Percentiles rank a stretch among this genome's conserved stretches.
Conservation (phyloP, 306 rosid genomes). For the Potentilla sterilis region DNA sequence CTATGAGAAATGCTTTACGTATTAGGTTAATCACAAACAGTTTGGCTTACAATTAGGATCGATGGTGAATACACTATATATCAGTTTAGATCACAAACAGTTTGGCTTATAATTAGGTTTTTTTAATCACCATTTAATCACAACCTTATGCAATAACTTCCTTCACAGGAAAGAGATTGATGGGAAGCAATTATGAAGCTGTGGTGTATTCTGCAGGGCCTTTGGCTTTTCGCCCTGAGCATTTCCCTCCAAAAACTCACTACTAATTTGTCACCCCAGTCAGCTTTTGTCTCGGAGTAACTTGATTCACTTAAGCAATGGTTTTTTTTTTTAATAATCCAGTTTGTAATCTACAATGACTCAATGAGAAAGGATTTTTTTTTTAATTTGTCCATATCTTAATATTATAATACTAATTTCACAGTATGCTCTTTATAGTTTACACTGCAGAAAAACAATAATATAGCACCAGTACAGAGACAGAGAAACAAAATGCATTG, state of each 20-base stretch:
- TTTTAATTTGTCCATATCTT: background rate
- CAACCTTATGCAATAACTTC: too few species aligned
- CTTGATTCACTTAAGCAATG: background rate
- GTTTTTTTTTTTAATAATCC: slow-evolving; percentile 17
- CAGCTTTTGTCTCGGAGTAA: background rate
- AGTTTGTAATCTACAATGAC: slow-evolving; percentile 9
- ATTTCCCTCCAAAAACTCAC: slow-evolving; percentile 47
- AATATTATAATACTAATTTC: background rate
- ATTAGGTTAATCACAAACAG: too few species aligned
- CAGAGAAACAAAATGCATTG: background rate
- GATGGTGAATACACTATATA: too few species aligned
- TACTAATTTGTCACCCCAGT: slow-evolving; percentile 16
- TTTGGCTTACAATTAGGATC: too few species aligned
- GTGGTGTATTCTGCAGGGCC: slow-evolving; percentile 83
- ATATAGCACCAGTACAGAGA: background rate
- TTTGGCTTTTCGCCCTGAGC: slow-evolving; percentile 73
- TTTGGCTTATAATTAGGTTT: too few species aligned
- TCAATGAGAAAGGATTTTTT: background rate
- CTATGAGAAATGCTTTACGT: too few species aligned
- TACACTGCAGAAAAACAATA: background rate
- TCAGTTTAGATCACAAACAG: too few species aligned
- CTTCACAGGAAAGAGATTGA: slow-evolving; percentile 35
- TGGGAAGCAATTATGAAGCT: slow-evolving; percentile 58
- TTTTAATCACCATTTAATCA: too few species aligned
- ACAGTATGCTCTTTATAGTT: background rate